Evolutionary conservation across 2,329 filamentous ascomycete genomes (phyloP).

Genomic region (Emergomyces pasteurianus): DNA sequence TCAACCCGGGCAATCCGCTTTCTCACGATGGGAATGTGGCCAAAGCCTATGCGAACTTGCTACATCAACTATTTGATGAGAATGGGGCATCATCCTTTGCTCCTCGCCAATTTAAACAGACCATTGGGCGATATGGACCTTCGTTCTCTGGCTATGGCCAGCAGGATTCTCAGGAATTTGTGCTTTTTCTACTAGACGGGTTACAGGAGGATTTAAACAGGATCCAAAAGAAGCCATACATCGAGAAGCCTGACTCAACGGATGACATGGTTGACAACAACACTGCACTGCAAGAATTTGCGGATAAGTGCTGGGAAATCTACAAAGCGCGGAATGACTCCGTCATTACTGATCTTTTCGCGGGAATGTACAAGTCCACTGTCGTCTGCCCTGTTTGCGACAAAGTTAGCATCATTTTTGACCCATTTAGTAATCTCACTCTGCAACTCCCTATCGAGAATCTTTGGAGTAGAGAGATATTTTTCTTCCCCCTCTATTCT

Average conservation of each 20-base stretch:
- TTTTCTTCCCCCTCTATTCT: conserved; percentile 65
- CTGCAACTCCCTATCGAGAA: conserved; percentile 80
- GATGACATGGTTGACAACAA: conserved; percentile 86
- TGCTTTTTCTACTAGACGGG: conserved; percentile 87
- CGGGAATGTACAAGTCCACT: conserved; percentile 96
- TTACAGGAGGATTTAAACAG: conserved; percentile 92
- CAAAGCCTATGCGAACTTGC: conserved; percentile 63
- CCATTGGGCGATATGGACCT: conserved; percentile 67
- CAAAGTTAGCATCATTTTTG: conserved; percentile 97
- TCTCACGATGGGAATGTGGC: conserved; percentile 79
- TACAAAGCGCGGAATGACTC: conserved; percentile 90
- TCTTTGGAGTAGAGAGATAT: conserved; percentile 62
- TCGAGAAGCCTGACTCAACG: conserved; percentile 93
- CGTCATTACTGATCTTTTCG: conserved; percentile 88
- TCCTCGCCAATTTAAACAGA: conserved; percentile 70
- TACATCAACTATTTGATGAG: conserved; percentile 68
- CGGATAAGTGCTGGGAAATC: conserved; percentile 79
- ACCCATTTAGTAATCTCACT: conserved; percentile 91
- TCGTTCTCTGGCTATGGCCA: conserved; percentile 91
- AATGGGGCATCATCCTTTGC: conserved; percentile 55
- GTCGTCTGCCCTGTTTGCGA: conserved; percentile 80
- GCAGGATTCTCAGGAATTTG: conserved; percentile 93
- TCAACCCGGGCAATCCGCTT: conserved; percentile 76
- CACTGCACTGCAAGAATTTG: conserved; percentile 69
- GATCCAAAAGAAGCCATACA: conserved; percentile 90